Conservation (phyloP, 805 yeast species). For the Cyberlindnera xylosilytica region DNA sequence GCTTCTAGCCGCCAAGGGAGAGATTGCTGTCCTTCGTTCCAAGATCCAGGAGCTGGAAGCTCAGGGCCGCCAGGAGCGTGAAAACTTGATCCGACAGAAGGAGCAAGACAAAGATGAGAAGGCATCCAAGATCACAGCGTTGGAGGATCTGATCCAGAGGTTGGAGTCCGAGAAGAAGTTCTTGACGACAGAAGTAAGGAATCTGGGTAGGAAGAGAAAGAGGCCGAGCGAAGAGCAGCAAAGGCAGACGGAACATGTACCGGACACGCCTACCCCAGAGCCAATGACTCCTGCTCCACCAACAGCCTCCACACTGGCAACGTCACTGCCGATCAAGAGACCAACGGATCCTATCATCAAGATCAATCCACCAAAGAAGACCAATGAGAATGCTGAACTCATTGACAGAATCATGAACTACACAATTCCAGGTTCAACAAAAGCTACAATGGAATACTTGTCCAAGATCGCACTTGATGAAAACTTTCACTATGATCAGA, state of each 20-base stretch:
- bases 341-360: conserved; percentile 3
- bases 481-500: conserved; percentile 12
- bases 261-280: conserved; percentile 3
- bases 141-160: conserved; percentile 40
- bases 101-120: conserved; percentile 25
- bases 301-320: conserved; percentile 7
- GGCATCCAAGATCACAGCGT: conserved; percentile 34
- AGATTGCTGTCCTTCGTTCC: conserved; percentile 71
- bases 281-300: conserved; percentile 11
- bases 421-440: conserved; percentile 34
- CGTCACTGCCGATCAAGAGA: neutral
- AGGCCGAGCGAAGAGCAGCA: conserved; percentile 6
- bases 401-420: conserved; percentile 34
- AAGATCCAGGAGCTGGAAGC: conserved; percentile 37
- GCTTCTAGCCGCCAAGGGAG: conserved; percentile 66
- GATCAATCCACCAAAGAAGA: conserved; percentile 11
- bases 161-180: conserved; percentile 57
- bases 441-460: conserved; percentile 33
- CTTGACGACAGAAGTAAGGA: conserved; percentile 45
- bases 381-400: conserved; percentile 36
- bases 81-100: conserved; percentile 31
- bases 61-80: conserved; percentile 51
- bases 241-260: conserved; percentile 1
- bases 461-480: conserved; percentile 27
- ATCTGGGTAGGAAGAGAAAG: conserved; percentile 22